Conservation (phyloP, 2,329 filamentous ascomycete genomes). For the Dactylonectria estremocensis region DNA sequence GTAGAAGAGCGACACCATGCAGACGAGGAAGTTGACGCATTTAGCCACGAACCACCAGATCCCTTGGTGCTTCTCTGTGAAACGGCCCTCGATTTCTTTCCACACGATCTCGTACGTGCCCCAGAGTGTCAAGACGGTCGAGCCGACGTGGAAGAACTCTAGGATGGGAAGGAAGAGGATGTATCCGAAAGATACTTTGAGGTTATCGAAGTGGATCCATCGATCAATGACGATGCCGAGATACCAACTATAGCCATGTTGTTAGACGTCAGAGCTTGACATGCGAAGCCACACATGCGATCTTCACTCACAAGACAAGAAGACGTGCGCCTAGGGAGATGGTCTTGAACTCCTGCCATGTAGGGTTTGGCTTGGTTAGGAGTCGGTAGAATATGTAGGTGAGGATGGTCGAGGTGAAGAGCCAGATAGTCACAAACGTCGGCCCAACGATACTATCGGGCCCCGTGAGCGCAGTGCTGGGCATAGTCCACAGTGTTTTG, state of each 20-base stretch:
- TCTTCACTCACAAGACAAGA: slow-evolving; percentile 15
- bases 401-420: background rate
- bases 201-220: slow-evolving; percentile 27
- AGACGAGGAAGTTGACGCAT: slow-evolving; percentile 21
- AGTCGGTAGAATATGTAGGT: slow-evolving; percentile 9
- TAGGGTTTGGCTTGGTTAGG: background rate
- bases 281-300: background rate
- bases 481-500: slow-evolving; percentile 22
- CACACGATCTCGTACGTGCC: slow-evolving; percentile 31
- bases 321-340: slow-evolving; percentile 17
- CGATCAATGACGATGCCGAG: slow-evolving; percentile 25
- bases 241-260: slow-evolving; percentile 18
- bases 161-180: slow-evolving; percentile 28
- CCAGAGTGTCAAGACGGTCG: slow-evolving; percentile 29
- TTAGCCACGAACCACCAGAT: slow-evolving; percentile 27
- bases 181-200: slow-evolving; percentile 25
- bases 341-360: slow-evolving; percentile 29
- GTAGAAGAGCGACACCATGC: slow-evolving; percentile 31
- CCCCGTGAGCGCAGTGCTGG: slow-evolving; percentile 11
- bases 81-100: slow-evolving; percentile 17
- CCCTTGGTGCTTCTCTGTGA: background rate
- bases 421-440: slow-evolving; percentile 31
- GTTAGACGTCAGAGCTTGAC: background rate
- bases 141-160: slow-evolving; percentile 30
- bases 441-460: slow-evolving; percentile 11